Base-by-base conservation (phyloP, 2,329 filamentous ascomycete species). In the Didymella pinodella region DNA sequence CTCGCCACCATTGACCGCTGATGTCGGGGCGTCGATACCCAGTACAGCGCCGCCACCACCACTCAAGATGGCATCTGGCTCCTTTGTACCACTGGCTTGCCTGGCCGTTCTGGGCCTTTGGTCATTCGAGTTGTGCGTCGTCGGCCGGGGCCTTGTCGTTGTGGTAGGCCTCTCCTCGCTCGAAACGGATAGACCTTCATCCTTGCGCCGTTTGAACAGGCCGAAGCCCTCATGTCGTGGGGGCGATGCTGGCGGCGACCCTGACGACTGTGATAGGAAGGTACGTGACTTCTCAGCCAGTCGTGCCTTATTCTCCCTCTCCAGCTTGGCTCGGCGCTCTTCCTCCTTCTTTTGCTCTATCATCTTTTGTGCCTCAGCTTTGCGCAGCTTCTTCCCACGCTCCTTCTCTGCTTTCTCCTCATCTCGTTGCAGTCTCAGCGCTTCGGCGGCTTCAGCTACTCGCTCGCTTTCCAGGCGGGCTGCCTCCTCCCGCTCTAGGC, bases 1-100 rank as follows among this genome's bases (percentile, higher is more conserved):
- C 71, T 93, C 90, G 45, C 88, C 89, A 61, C 90, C 86, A 78
- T 96, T 96, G 58, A 90, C 89, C 14, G 91, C 91, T 53, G 92
- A 93, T 10, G 89, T 82, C 1, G 93, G 93, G 22, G 91, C 91
- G 80, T 96, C 92, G 43, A 84, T 88, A 50, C 84, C 83, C 25
- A 85, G 82, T 2, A 85, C 78, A 32, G 79, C 74, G 14, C 79
- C 81, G 44, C 80, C 79, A 5, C 80, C 81, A 18, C 79, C 79
- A n/a, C 77, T 74, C 54, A 70, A 74, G 57, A 81, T 82, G 1
- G 71, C 74, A 14, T 74, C 69, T 48, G 68, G 54, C 36, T 72
- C 65, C 26, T 64, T 65, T 22, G 36, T 62, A 32, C 68, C 61
- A 54, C 66, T 74, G 16, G 67, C 54, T 46, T 69, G 68, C n/a